phyloP scores from a whole-genome alignment of 805 yeast species.

The Pichia membranifaciens region DNA sequence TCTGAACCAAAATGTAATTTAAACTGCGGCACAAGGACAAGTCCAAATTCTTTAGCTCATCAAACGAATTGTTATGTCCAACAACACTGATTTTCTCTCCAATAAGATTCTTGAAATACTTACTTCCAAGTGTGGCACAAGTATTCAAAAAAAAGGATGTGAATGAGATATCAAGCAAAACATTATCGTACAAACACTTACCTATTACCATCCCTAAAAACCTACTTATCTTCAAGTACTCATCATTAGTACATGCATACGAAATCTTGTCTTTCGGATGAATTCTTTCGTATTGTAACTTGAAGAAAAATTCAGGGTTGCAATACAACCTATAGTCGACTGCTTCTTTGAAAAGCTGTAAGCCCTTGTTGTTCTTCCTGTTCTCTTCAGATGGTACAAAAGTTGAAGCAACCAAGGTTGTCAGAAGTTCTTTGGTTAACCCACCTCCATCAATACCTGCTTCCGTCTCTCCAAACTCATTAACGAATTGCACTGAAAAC shows the following conservation, averaged over 20 bases:
- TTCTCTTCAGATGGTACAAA: slow-evolving; percentile 39
- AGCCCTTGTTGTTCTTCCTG: slow-evolving; percentile 19
- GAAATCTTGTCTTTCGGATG: slow-evolving; percentile 25
- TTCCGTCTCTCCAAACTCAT: slow-evolving; percentile 65
- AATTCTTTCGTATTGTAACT: slow-evolving; percentile 23
- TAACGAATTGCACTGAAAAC: slow-evolving; percentile 60
- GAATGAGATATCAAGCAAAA: slow-evolving; percentile 75
- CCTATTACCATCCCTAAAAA: slow-evolving; percentile 84
- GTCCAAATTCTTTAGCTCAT: slow-evolving; percentile 73
- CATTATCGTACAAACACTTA: slow-evolving; percentile 79
- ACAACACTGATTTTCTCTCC: slow-evolving; percentile 15
- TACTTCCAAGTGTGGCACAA: slow-evolving; percentile 36
- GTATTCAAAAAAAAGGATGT: slow-evolving; percentile 79
- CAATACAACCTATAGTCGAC: slow-evolving; percentile 66
- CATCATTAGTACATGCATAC: slow-evolving; percentile 20
- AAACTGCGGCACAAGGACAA: slow-evolving; percentile 57
- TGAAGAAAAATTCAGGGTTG: slow-evolving; percentile 41
- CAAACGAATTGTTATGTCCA: slow-evolving; percentile 54
- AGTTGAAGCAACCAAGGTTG: slow-evolving; percentile 63
- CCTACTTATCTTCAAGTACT: slow-evolving; percentile 32
- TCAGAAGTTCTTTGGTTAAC: slow-evolving; percentile 82
- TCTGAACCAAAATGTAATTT: slow-evolving; percentile 52
- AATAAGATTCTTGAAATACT: slow-evolving; percentile 18
- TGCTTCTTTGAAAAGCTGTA: slow-evolving; percentile 38
- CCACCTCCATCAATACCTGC: slow-evolving; percentile 98